A percentile compares a stretch with the other conserved stretches of the same genome.
Conservation (phyloP, 805 yeast species). For the Kazachstania viticola region DNA sequence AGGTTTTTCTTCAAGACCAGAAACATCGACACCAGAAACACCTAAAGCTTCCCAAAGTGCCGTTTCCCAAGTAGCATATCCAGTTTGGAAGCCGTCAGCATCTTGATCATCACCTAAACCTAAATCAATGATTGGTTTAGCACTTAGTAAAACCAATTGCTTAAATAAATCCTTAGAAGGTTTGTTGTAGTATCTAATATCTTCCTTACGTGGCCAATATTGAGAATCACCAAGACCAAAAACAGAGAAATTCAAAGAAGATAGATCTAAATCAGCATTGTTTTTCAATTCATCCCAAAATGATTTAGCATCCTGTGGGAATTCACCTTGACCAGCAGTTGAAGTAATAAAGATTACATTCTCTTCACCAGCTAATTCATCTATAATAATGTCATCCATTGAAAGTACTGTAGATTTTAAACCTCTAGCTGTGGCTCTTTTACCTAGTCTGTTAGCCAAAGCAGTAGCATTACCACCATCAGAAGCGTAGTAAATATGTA, state of each 20-base stretch:
- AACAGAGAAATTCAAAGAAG: slow-evolving; percentile 49
- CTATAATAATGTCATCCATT: slow-evolving; percentile 57
- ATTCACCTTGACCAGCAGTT: slow-evolving; percentile 92
- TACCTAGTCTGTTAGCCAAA: slow-evolving; percentile 65
- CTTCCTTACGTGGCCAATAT: slow-evolving; percentile 97
- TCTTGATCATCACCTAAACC: slow-evolving; percentile 97
- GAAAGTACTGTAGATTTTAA: slow-evolving; percentile 43
- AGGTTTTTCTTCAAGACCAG: slow-evolving; percentile 76
- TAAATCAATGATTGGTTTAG: slow-evolving; percentile 54
- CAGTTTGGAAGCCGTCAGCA: slow-evolving; percentile 89
- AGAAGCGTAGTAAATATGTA: slow-evolving; percentile 76
- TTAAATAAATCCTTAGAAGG: slow-evolving; percentile 68
- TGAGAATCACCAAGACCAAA: slow-evolving; percentile 91
- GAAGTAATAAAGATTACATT: slow-evolving; percentile 68
- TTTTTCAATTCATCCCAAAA: slow-evolving; percentile 69
- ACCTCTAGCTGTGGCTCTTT: slow-evolving; percentile 71
- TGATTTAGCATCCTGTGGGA: slow-evolving; percentile 67
- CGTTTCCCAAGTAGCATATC: slow-evolving; percentile 81
- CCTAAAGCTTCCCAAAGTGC: slow-evolving; percentile 80
- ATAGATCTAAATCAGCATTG: slow-evolving; percentile 51
- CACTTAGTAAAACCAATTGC: slow-evolving; percentile 61
- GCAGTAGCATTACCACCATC: slow-evolving; percentile 85
- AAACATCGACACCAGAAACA: slow-evolving; percentile 69
- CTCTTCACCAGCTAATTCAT: slow-evolving; percentile 53
- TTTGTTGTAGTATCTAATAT: slow-evolving; percentile 85